Percentiles rank a stretch among this genome's conserved stretches.
These are phyloP conservation scores for Trichoderma virens DNA, from an alignment of 495 filamentous ascomycete species.

Conservation along the genomic window DNA sequence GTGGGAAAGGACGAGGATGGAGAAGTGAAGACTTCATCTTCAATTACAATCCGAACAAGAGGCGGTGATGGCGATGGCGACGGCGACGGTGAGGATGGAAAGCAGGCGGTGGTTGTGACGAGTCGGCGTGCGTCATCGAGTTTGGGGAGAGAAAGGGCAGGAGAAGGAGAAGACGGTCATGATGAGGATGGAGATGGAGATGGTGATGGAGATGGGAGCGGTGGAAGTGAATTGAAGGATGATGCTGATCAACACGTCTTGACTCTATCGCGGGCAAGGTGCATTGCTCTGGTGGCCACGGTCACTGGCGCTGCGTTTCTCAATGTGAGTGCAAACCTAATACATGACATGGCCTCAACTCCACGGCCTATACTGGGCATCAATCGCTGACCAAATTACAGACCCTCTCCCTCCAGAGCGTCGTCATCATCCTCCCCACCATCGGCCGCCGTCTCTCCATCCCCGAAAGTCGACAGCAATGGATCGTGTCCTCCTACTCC, in stretches of 20 bases:
- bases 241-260: constrained; percentile 11
- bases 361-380: background rate
- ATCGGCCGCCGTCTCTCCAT: constrained; percentile 48
- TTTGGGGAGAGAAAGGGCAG: background rate
- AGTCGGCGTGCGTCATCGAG: too few species aligned
- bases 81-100: too few species aligned
- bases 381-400: constrained; percentile 18
- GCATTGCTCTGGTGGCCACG: constrained; percentile 40
- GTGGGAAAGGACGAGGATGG: background rate
- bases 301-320: constrained; percentile 48
- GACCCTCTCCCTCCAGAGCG: constrained; percentile 51
- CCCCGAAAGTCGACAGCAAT: constrained; percentile 50
- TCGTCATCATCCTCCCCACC: constrained; percentile 54
- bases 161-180: background rate
- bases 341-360: background rate
- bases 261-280: constrained; percentile 37
- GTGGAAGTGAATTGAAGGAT: background rate
- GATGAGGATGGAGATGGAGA: background rate
- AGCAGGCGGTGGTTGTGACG: too few species aligned
- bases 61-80: too few species aligned
- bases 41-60: background rate
- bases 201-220: background rate
- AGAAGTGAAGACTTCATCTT: background rate
- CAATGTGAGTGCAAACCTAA: constrained; percentile 32
- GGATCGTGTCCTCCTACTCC: constrained; percentile 54